Evolutionary conservation across 202 grass and related monocot species (phyloP).

Genomic region (Elaeis oleifera): DNA sequence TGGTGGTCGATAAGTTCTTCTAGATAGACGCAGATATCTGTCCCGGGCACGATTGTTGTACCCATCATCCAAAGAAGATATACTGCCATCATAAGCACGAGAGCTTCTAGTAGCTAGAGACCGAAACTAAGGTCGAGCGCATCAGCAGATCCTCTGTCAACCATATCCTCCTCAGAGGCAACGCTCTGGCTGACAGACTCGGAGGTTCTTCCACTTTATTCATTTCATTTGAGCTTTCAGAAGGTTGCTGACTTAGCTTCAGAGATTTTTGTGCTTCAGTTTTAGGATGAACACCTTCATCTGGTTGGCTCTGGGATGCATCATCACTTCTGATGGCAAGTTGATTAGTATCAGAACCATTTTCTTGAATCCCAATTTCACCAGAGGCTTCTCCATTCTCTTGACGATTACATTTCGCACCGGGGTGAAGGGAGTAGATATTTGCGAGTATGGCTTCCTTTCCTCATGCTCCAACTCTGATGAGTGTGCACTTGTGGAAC

Average conservation of each 20-base stretch:
- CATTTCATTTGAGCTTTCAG: neutral
- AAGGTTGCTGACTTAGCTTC: too few species aligned
- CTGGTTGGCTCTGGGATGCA: too few species aligned
- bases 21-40: constrained; percentile 32
- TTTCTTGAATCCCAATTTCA: too few species aligned
- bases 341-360: too few species aligned
- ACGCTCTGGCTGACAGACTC: constrained; percentile 1
- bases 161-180: constrained; percentile 24
- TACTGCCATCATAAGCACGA: constrained; percentile 36
- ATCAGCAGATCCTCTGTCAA: constrained; percentile 16
- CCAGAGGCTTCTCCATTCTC: neutral
- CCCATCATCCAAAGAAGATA: constrained; percentile 32
- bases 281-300: too few species aligned
- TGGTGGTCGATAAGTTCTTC: constrained; percentile 31
- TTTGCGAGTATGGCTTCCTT: neutral
- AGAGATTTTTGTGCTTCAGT: too few species aligned
- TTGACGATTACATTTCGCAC: neutral
- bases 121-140: constrained; percentile 29
- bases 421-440: neutral
- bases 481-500: neutral
- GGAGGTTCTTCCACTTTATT: constrained; percentile 16
- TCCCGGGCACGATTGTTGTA: neutral
- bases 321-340: too few species aligned
- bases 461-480: constrained; percentile 3
- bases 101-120: constrained; percentile 10